phyloP scores from a whole-genome alignment of 805 yeast genomes.

The Kluyveromyces lactis region DNA sequence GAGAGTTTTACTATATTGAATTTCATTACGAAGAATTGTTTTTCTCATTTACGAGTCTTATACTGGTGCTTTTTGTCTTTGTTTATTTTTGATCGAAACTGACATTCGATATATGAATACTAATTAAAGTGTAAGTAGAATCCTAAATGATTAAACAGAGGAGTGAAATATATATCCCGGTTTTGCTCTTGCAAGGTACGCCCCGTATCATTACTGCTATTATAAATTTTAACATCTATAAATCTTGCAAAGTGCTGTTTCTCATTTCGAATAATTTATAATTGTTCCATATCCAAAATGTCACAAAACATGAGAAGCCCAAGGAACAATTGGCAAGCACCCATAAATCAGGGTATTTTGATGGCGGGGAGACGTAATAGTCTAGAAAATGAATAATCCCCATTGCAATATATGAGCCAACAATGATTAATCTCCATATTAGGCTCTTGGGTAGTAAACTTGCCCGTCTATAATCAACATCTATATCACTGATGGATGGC shows the following conservation, averaged over 20 bases:
- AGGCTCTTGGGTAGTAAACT: slow-evolving; percentile 40
- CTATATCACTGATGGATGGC: slow-evolving; percentile 32
- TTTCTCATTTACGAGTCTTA: too few relatives aligned
- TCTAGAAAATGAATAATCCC: slow-evolving; percentile 49
- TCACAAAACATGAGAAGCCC: slow-evolving; percentile 64
- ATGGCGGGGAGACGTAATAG: slow-evolving; percentile 41
- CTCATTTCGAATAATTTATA: slow-evolving; percentile 38
- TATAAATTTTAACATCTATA: too few relatives aligned
- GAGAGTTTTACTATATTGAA: too few relatives aligned
- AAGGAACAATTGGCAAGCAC: slow-evolving; percentile 65
- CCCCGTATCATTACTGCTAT: too few relatives aligned
- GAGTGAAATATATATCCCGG: too few relatives aligned
- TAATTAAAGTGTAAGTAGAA: too few relatives aligned
- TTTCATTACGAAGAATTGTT: too few relatives aligned
- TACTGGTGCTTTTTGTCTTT: too few relatives aligned
- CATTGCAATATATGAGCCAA: slow-evolving; percentile 46
- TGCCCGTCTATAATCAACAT: slow-evolving; percentile 29
- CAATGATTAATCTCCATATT: slow-evolving; percentile 43
- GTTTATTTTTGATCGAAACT: too few relatives aligned
- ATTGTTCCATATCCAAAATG: slow-evolving; percentile 80
- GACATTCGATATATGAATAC: too few relatives aligned
- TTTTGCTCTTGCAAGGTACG: too few relatives aligned
- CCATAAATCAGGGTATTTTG: slow-evolving; percentile 74
- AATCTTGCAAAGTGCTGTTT: slow-evolving; percentile 19
- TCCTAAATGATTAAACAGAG: too few relatives aligned